Base-by-base conservation (phyloP, 805 yeast species). In the Kodamaea kaohsiungensis region DNA sequence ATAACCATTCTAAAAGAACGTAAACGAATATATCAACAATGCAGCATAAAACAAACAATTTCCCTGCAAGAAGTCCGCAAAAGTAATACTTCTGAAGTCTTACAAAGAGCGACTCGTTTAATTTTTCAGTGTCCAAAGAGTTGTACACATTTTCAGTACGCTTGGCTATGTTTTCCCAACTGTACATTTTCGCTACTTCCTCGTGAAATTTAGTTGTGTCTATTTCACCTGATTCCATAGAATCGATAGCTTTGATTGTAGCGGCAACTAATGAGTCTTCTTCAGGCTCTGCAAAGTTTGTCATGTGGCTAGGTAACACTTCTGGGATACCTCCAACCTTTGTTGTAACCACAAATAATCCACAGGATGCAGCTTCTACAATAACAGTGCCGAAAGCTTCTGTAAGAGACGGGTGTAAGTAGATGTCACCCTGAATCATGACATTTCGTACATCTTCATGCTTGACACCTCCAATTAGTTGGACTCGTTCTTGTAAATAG, bases 301-400 rank as follows among this genome's bases (percentile, higher is more conserved):
- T 91, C 98, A 95, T 95, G 63, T 91, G 89, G 19, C 80, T 79
- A 0, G 99, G 99, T 39, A 95, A 71, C 3, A 95, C 98, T 65
- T 95, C 99, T 0, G 98, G 98, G 40, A 95, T 92, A 4, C 99
- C 99, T 10, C 99, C 99, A 0, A 95, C 99, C 54, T 85, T 84
- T 0, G 99, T 95, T 0, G 98, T 91, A 0, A 95, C 99, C 1
- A 95, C 97, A 16, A 89, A 77, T 38, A 95, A 69, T 0, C 98
- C 98, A 75, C 98, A 95, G 0, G 96, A 88, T 0, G 98, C 99
- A 0, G 99, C 99, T 67, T 95, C 99, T 0, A 95, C 97, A 9
- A 95, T 73, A 0, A 91, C 98, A 0, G 99, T 95, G 2, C 99
- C 99, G 71, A 95, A 95, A 0, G 98, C 99, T 67, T 95, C 99